These are phyloP conservation scores for Neolentinus lepideus DNA, from an alignment of 1,284 basidiomycete species.

Conservation along the genomic window DNA sequence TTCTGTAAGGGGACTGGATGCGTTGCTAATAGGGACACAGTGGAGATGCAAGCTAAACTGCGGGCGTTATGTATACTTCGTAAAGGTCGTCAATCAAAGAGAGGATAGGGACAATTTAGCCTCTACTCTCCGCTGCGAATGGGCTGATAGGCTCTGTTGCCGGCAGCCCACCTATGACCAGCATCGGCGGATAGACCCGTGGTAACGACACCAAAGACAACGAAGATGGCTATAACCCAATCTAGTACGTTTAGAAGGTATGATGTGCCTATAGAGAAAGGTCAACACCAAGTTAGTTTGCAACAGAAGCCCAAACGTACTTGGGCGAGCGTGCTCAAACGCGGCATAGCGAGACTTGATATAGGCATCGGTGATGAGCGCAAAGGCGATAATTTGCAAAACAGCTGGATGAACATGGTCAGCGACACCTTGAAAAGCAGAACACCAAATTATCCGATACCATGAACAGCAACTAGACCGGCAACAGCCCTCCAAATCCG, in stretches of 20 bases:
- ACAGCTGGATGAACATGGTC: constrained; percentile 28
- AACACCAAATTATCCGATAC: constrained; percentile 26
- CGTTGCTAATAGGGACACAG: not conserved
- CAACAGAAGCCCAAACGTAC: constrained; percentile 28
- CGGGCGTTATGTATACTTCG: not conserved
- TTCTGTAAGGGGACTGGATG: not conserved
- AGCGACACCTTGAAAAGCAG: not conserved
- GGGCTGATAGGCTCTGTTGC: constrained; percentile 57
- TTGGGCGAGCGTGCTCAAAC: constrained; percentile 52
- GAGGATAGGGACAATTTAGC: not conserved
- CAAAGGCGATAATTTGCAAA: constrained; percentile 58
- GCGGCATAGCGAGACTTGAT: constrained; percentile 34
- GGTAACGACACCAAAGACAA: constrained; percentile 44
- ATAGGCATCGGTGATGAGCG: constrained; percentile 58
- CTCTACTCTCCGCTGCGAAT: constrained; percentile 25
- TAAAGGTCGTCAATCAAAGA: not conserved
- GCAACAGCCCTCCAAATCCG: constrained; percentile 70
- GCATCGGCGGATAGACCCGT: constrained; percentile 62
- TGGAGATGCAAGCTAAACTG: not conserved
- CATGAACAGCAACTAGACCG: constrained; percentile 51
- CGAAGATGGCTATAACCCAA: constrained; percentile 51
- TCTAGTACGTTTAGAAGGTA: constrained; percentile 52
- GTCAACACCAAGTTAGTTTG: constrained; percentile 3
- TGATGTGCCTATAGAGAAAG: constrained; percentile 35
- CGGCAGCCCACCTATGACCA: constrained; percentile 70